Conservation (phyloP, 2,329 filamentous ascomycete species). For the Clathrospora elynae region DNA sequence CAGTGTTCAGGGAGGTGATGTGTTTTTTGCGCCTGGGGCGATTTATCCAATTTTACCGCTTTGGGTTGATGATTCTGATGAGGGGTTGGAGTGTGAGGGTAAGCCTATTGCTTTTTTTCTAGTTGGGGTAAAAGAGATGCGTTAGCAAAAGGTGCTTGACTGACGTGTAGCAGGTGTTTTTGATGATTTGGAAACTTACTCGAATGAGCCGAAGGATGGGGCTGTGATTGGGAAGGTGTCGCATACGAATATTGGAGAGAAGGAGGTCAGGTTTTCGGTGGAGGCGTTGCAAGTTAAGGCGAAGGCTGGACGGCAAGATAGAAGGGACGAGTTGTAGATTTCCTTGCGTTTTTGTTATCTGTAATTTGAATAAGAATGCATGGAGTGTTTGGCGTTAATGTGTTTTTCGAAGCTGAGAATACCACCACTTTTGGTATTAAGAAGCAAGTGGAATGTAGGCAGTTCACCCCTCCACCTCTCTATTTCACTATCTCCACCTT, state of each 20-base stretch:
- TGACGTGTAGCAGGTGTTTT: slow-evolving; percentile 31
- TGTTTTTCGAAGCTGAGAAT: no score
- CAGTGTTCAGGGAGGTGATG: slow-evolving; percentile 51
- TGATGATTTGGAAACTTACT: slow-evolving; percentile 41
- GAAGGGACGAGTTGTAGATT: slow-evolving; percentile 35
- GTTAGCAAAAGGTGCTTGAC: slow-evolving; percentile 9
- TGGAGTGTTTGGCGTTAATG: no score
- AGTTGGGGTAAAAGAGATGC: not conserved
- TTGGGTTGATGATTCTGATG: slow-evolving; percentile 53
- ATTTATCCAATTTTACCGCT: slow-evolving; percentile 58
- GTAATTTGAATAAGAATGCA: no score
- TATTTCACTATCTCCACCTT: no score
- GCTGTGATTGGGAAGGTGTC: slow-evolving; percentile 36
- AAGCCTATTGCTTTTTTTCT: slow-evolving; percentile 15
- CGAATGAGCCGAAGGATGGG: slow-evolving; percentile 36
- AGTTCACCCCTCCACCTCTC: no score
- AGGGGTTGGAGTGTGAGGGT: slow-evolving; percentile 51
- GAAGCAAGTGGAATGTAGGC: no score
- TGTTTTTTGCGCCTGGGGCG: slow-evolving; percentile 61
- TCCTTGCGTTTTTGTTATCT: no score
- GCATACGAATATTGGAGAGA: slow-evolving; percentile 30
- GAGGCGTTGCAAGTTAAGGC: slow-evolving; percentile 37
- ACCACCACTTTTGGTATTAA: no score
- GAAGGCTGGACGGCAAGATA: slow-evolving; percentile 29
- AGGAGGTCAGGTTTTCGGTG: slow-evolving; percentile 40